Conservation (phyloP, 176 grass and related monocot species). For the Phoenix dactylifera region DNA sequence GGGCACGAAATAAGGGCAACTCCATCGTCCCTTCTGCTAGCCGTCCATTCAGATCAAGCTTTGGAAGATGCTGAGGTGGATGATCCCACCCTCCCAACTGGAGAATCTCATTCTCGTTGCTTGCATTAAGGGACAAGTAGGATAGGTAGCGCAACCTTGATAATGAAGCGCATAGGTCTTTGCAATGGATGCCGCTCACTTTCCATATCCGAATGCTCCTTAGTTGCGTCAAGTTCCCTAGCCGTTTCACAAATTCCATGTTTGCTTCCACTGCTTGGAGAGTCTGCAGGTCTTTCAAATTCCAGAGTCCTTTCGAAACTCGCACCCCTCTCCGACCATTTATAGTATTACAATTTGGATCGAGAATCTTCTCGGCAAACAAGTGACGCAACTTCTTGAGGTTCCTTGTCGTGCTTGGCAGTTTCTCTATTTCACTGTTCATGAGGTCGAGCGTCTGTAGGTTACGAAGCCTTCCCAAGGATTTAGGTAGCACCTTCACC, state of each 20-base stretch:
- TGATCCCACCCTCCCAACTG: too few species aligned
- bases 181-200: constrained; percentile 25
- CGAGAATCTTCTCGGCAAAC: constrained; percentile 1
- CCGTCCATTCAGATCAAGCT: constrained; percentile 16
- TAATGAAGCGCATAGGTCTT: constrained; percentile 15
- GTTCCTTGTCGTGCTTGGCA: constrained; percentile 10
- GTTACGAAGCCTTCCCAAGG: constrained; percentile 23
- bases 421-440: background rate
- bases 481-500: constrained; percentile 37
- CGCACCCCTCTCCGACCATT: background rate
- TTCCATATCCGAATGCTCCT: constrained; percentile 25
- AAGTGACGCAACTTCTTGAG: constrained; percentile 26
- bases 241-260: background rate
- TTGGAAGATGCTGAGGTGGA: constrained; percentile 20
- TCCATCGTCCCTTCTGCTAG: constrained; percentile 27
- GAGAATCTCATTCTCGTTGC: too few species aligned
- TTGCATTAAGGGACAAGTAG: too few species aligned
- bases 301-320: background rate
- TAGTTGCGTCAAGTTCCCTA: constrained; percentile 29
- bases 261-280: constrained; percentile 15
- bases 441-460: constrained; percentile 38
- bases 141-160: too few species aligned
- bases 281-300: constrained; percentile 10
- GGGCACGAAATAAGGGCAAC: constrained; percentile 24
- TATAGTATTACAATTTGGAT: rapidly evolving